Conservation (phyloP, 768 basidiomycete genomes). For the Mycena haematopus region DNA sequence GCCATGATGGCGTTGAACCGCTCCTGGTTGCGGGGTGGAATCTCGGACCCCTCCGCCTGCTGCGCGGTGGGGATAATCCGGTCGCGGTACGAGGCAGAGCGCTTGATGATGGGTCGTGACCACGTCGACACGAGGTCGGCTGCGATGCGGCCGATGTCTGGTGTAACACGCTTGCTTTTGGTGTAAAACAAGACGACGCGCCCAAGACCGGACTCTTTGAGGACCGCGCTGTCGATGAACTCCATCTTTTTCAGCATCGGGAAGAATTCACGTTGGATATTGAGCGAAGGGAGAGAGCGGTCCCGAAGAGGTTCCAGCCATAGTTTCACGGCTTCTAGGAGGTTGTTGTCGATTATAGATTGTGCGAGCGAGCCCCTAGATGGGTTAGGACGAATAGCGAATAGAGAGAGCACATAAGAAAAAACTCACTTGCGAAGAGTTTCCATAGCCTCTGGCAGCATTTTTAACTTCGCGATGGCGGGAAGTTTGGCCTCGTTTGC, state of each 20-base stretch:
- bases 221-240: conserved; percentile 86
- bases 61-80: conserved; percentile 68
- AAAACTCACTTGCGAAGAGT: conserved; percentile 85
- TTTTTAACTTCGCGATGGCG: conserved; percentile 81
- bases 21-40: conserved; percentile 49
- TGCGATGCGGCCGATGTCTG: conserved; percentile 82
- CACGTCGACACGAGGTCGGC: conserved; percentile 83
- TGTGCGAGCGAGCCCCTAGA: conserved; percentile 82
- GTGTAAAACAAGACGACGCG: conserved; percentile 95
- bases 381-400: conserved; percentile 16
- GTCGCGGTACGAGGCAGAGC: conserved; percentile 82
- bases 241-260: conserved; percentile 85
- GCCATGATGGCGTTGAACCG: conserved; percentile 74
- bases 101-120: conserved; percentile 92
- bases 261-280: conserved; percentile 94
- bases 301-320: conserved; percentile 97
- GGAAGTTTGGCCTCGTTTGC: conserved; percentile 82
- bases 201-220: conserved; percentile 92
- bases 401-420: conserved; percentile 8
- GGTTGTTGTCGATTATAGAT: conserved; percentile 94
- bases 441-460: conserved; percentile 91
- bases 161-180: conserved; percentile 88
- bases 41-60: conserved; percentile 42
- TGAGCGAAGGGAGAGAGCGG: conserved; percentile 90
- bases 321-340: conserved; percentile 84